Percentiles rank a stretch among this genome's conserved stretches.
Conservation (phyloP, 106 monocot genomes). For the Apostasia shenzhenica region DNA sequence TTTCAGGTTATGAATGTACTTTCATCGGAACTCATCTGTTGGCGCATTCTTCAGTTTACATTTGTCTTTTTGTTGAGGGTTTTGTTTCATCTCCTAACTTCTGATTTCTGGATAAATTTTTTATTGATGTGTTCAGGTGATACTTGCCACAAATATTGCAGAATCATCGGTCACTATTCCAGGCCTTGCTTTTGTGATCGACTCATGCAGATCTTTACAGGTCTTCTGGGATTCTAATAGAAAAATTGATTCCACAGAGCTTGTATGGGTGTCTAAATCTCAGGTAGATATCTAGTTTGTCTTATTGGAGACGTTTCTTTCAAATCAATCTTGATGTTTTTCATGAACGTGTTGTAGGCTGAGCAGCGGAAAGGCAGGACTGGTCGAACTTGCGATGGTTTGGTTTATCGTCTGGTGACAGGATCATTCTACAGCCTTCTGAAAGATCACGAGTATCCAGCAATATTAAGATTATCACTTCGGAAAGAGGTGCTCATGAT, state of each 20-base stretch:
- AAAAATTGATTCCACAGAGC: slow-evolving; percentile 51
- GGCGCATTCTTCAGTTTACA: no score
- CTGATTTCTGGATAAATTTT: background rate
- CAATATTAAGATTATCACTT: slow-evolving; percentile 75
- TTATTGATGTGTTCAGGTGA: slow-evolving; percentile 37
- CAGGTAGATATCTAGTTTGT: slow-evolving; percentile 40
- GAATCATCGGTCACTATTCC: slow-evolving; percentile 93
- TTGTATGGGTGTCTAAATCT: slow-evolving; percentile 89
- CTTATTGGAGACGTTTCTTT: background rate
- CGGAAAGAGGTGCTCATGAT: slow-evolving; percentile 70
- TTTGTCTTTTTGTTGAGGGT: no score
- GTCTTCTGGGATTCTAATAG: slow-evolving; percentile 63
- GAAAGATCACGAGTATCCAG: slow-evolving; percentile 65
- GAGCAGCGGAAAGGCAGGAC: slow-evolving; percentile 87
- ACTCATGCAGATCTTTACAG: slow-evolving; percentile 82
- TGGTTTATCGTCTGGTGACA: slow-evolving; percentile 62
- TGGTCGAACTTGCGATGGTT: slow-evolving; percentile 83
- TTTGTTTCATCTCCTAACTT: no score
- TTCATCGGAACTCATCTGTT: no score
- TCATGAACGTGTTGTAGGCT: slow-evolving; percentile 33
- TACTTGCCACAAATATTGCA: slow-evolving; percentile 88
- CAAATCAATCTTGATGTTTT: background rate
- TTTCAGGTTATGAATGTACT: no score
- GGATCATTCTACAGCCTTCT: slow-evolving; percentile 45
- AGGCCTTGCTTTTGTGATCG: slow-evolving; percentile 75